These are phyloP conservation scores for Pezicula rhizophila DNA, from an alignment of 2,329 filamentous ascomycete genomes.

Conservation along the genomic window DNA sequence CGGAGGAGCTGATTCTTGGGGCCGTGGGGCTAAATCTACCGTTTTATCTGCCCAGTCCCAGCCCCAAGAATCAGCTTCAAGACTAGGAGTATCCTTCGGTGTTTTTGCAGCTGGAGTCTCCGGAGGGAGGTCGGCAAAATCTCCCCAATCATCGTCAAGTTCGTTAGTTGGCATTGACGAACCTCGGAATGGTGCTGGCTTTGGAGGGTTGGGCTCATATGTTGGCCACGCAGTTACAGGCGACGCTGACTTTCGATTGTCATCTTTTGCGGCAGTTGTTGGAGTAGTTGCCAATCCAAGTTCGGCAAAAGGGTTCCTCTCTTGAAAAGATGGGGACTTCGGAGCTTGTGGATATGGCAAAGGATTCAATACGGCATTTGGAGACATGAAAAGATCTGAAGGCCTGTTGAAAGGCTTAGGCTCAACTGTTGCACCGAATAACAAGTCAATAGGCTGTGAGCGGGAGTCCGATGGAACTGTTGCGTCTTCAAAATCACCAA, in stretches of 20 bases:
- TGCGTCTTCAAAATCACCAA: conserved; percentile 62
- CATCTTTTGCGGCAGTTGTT: conserved; percentile 25
- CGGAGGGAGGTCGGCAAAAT: conserved; percentile 39
- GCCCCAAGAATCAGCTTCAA: conserved; percentile 24
- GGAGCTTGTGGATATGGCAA: conserved; percentile 41
- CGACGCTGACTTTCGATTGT: conserved; percentile 25
- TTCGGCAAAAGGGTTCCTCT: conserved; percentile 47
- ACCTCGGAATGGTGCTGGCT: conserved; percentile 19
- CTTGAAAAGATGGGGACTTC: conserved; percentile 46
- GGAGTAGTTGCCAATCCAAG: conserved; percentile 40
- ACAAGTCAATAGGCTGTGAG: conserved; percentile 21
- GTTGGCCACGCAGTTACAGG: conserved; percentile 27
- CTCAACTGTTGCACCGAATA: conserved; percentile 22
- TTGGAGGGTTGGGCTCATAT: conserved; percentile 13
- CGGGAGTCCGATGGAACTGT: conserved; percentile 22
- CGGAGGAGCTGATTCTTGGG: conserved; percentile 1
- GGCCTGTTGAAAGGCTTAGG: conserved; percentile 26
- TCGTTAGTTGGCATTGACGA: conserved; percentile 23
- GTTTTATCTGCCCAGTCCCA: conserved; percentile 25
- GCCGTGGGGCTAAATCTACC: conserved; percentile 3
- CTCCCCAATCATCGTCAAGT: conserved; percentile 46
- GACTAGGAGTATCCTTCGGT: conserved; percentile 10
- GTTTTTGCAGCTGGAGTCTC: conserved; percentile 15
- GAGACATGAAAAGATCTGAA: conserved; percentile 29
- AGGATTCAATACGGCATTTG: conserved; percentile 18